These are phyloP conservation scores for Neurospora sp. DNA, from an alignment of 495 filamentous ascomycete genomes.

Conservation along the genomic window DNA sequence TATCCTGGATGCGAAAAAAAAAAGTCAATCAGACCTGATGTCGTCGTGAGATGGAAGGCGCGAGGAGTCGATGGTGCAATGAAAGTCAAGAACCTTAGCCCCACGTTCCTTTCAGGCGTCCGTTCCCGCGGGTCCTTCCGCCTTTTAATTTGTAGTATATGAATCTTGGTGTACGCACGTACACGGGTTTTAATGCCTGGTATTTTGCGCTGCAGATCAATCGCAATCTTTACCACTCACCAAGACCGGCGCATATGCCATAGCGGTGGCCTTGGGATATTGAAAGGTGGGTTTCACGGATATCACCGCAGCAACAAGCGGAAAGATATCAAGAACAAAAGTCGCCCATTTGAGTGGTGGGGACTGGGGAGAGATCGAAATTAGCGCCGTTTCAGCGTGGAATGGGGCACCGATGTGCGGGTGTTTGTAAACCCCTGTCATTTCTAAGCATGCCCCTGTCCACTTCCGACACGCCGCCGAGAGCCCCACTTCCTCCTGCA, in stretches of 20 bases:
- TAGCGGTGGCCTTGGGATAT: background rate
- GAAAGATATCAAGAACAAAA: background rate
- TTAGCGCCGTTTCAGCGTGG: conserved; percentile 10
- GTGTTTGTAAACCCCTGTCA: background rate
- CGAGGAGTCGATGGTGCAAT: background rate
- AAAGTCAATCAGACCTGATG: background rate
- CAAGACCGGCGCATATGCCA: background rate
- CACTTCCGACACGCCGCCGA: background rate
- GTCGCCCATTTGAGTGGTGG: background rate
- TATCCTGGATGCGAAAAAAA: background rate
- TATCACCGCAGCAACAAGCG: background rate
- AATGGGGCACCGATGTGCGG: background rate
- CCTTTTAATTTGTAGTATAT: background rate
- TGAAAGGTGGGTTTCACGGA: background rate
- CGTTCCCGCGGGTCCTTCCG: background rate
- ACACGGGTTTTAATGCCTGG: background rate
- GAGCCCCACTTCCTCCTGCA: conserved; percentile 13
- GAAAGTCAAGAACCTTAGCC: background rate
- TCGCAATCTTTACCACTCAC: background rate
- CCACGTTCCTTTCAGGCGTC: background rate
- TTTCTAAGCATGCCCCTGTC: background rate
- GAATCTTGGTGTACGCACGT: background rate
- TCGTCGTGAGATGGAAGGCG: background rate
- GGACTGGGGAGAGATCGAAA: background rate
- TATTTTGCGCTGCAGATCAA: background rate